These are phyloP conservation scores for Balamuthia mandrillaris DNA, from an alignment of 208 protist genomes.

Conservation along the genomic window DNA sequence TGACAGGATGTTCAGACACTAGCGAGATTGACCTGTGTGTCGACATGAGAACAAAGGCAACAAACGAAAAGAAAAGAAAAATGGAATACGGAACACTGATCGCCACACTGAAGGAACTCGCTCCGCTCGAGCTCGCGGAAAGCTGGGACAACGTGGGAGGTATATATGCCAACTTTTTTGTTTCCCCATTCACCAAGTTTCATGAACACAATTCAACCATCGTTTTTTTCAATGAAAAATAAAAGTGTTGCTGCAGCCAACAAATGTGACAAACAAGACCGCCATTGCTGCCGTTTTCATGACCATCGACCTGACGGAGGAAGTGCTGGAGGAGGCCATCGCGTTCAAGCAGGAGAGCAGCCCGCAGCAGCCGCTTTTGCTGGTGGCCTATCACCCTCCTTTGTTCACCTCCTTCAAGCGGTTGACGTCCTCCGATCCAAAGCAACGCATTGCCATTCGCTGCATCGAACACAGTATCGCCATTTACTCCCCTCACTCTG, in stretches of 20 bases:
- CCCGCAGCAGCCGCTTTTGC: background rate
- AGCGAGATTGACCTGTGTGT: no score
- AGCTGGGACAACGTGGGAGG: constrained; percentile 61
- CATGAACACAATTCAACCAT: background rate
- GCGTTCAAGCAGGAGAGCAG: background rate
- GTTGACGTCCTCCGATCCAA: constrained; percentile 8
- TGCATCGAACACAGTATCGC: constrained; percentile 46
- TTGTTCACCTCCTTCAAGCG: constrained; percentile 29
- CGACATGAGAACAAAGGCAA: no score
- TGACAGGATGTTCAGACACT: no score
- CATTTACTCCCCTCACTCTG: constrained; percentile 52
- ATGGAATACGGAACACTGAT: background rate
- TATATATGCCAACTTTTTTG: background rate
- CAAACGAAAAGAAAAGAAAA: background rate
- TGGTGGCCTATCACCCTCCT: constrained; percentile 51
- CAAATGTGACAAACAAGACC: background rate
- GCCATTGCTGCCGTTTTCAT: background rate
- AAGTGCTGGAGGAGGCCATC: constrained; percentile 46
- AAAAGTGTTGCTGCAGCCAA: background rate
- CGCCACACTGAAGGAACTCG: background rate
- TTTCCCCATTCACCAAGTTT: background rate
- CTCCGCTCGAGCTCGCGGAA: constrained; percentile 32
- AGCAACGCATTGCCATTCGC: constrained; percentile 47
- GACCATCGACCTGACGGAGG: constrained; percentile 52
- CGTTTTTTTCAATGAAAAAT: background rate